Evolutionary conservation across 306 rosid genomes (phyloP).

Genomic region (Prunus armeniaca): DNA sequence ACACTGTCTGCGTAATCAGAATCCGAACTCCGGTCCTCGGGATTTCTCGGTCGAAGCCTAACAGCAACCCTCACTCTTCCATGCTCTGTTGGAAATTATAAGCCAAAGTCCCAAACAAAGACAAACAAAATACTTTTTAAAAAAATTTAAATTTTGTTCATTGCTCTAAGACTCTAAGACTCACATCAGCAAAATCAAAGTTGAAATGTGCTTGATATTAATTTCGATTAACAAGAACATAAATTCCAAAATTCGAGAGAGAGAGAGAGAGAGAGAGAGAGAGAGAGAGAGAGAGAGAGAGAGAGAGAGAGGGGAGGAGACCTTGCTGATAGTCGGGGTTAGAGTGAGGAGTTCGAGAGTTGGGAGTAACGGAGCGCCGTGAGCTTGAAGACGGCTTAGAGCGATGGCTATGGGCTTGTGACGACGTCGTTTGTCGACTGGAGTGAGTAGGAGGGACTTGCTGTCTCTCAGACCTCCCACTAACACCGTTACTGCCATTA

Average conservation of each 20-base stretch:
- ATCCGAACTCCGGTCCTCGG: slow-evolving; percentile 49
- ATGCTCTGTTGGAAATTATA: slow-evolving; percentile 28
- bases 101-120: not conserved
- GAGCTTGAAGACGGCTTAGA: slow-evolving; percentile 39
- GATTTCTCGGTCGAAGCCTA: slow-evolving; percentile 56
- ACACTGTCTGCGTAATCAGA: slow-evolving; percentile 55
- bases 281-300: slow-evolving; percentile 3
- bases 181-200: no score
- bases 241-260: not conserved
- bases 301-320: slow-evolving; percentile 5
- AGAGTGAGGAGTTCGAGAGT: slow-evolving; percentile 34
- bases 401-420: slow-evolving; percentile 16
- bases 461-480: slow-evolving; percentile 21
- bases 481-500: not conserved
- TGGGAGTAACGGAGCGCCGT: slow-evolving; percentile 48
- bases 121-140: no score
- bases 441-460: slow-evolving; percentile 30
- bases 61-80: slow-evolving; percentile 68
- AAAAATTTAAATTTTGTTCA: not conserved
- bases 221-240: not conserved
- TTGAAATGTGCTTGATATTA: not conserved
- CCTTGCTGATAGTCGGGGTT: slow-evolving; percentile 42
- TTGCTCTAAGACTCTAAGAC: no score
- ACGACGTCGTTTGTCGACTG: slow-evolving; percentile 5
- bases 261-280: slow-evolving; percentile 1